Conservation (phyloP, 345 rosid species). For the Salix purpurea region DNA sequence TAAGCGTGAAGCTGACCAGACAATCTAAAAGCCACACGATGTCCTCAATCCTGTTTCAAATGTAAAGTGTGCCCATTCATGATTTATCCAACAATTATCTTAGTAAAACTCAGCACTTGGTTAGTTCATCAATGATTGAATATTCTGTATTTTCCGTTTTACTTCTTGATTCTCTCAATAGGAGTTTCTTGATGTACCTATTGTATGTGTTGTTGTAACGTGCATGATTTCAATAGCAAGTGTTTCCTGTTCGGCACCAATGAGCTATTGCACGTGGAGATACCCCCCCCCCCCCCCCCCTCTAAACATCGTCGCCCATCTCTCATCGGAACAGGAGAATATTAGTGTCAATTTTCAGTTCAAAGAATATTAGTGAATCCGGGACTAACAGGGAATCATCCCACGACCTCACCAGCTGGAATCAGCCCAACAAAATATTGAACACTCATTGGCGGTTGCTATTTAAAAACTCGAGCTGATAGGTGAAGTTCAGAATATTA, state of each 20-base stretch:
- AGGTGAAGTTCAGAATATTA: too few relatives aligned
- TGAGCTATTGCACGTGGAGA: too few relatives aligned
- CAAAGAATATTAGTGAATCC: too few relatives aligned
- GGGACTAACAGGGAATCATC: too few relatives aligned
- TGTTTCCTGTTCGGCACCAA: too few relatives aligned
- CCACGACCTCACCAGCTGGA: conserved; percentile 29
- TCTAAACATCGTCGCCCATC: too few relatives aligned
- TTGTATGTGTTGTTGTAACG: neutral
- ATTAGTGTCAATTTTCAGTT: too few relatives aligned
- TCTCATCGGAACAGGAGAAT: too few relatives aligned
- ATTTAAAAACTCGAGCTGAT: too few relatives aligned
- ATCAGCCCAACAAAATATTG: conserved; percentile 48
- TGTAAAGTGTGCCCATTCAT: too few relatives aligned
- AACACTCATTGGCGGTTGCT: conserved; percentile 53
- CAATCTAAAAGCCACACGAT: neutral
- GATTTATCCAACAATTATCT: neutral
- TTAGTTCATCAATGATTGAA: neutral
- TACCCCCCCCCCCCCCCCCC: too few relatives aligned
- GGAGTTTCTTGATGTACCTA: neutral
- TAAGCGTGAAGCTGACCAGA: neutral
- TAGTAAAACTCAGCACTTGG: neutral
- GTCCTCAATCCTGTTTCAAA: neutral
- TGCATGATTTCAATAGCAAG: neutral
- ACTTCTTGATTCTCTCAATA: neutral
- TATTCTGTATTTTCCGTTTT: neutral